Percentiles rank a stretch among this genome's conserved stretches.
phyloP scores from a whole-genome alignment of 1,284 basidiomycete species.

The Cryptococcus amylolentus region DNA sequence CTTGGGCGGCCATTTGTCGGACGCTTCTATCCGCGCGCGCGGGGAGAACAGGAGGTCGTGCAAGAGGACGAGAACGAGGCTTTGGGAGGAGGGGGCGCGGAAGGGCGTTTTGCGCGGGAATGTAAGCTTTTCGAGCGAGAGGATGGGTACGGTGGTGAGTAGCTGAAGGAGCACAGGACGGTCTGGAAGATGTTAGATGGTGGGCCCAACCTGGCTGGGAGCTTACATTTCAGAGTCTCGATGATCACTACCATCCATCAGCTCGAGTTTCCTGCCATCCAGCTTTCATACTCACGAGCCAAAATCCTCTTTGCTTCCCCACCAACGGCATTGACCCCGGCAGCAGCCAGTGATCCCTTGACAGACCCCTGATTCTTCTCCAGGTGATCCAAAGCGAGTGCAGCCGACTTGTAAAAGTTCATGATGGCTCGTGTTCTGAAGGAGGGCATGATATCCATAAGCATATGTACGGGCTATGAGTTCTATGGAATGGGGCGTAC shows the following conservation, averaged over 20 bases:
- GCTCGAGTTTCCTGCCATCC: not conserved
- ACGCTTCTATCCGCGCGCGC: conserved; percentile 69
- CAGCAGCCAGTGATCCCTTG: conserved; percentile 45
- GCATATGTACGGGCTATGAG: conserved; percentile 5
- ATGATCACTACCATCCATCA: conserved; percentile 63
- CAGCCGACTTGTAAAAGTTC: conserved; percentile 91
- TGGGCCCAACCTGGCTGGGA: not conserved
- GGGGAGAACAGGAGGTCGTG: conserved; percentile 78
- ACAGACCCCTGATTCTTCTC: conserved; percentile 83
- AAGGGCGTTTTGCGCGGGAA: conserved; percentile 52
- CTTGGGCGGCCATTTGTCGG: conserved; percentile 75
- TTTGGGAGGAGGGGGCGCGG: conserved; percentile 54
- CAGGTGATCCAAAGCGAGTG: conserved; percentile 73
- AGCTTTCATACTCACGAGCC: conserved; percentile 39
- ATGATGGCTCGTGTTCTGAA: conserved; percentile 51
- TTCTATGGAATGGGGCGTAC: not conserved
- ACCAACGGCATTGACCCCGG: conserved; percentile 60
- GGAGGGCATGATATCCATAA: conserved; percentile 3
- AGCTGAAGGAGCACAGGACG: conserved; percentile 53
- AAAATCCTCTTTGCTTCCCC: conserved; percentile 62
- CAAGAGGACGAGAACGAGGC: conserved; percentile 73
- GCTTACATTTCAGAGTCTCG: conserved; percentile 83
- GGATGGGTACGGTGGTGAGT: conserved; percentile 64
- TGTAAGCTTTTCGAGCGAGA: conserved; percentile 68
- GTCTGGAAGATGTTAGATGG: conserved; percentile 50